Percentiles rank a stretch among this genome's conserved stretches.
These are phyloP conservation scores for Dactylellina parvicollis DNA, from an alignment of 2,329 filamentous ascomycete species.

Conservation along the genomic window DNA sequence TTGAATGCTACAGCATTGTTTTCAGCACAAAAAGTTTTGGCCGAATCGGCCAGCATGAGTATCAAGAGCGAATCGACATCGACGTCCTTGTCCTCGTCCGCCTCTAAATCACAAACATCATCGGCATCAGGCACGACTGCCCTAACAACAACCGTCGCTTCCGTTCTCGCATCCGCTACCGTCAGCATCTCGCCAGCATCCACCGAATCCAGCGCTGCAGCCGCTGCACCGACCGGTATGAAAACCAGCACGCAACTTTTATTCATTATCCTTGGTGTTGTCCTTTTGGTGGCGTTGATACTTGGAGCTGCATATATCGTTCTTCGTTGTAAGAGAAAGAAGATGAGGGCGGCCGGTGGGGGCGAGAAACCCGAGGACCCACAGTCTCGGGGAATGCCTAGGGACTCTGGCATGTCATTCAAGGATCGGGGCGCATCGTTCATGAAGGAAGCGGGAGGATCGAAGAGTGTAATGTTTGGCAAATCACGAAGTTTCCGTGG, in stretches of 20 bases:
- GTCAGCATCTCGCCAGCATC: conserved; percentile 18
- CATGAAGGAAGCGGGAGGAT: conserved; percentile 56
- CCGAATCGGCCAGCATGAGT: conserved; percentile 8
- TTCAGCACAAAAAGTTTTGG: conserved; percentile 17
- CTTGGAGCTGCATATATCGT: conserved; percentile 54
- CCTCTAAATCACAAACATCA: conserved; percentile 25
- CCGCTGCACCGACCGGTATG: conserved; percentile 30
- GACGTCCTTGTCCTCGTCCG: too few species aligned
- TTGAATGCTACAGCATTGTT: conserved; percentile 55
- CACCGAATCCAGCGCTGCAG: conserved; percentile 18
- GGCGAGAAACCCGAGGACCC: conserved; percentile 44
- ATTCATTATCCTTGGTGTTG: conserved; percentile 56
- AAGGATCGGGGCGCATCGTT: conserved; percentile 57
- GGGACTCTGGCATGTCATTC: conserved; percentile 56
- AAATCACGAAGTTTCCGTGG: conserved; percentile 42
- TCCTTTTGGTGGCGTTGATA: conserved; percentile 54
- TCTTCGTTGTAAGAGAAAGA: conserved; percentile 54
- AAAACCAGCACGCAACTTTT: conserved; percentile 56
- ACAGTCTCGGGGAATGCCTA: conserved; percentile 21
- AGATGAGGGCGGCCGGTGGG: conserved; percentile 38
- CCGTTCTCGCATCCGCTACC: conserved; percentile 16
- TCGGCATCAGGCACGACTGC: conserved; percentile 6
- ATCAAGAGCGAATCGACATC: conserved; percentile 25
- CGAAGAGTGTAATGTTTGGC: conserved; percentile 41
- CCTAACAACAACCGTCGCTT: conserved; percentile 24